Conservation (phyloP, 2,329 filamentous ascomycete species). For the Graphilbum fragrans region DNA sequence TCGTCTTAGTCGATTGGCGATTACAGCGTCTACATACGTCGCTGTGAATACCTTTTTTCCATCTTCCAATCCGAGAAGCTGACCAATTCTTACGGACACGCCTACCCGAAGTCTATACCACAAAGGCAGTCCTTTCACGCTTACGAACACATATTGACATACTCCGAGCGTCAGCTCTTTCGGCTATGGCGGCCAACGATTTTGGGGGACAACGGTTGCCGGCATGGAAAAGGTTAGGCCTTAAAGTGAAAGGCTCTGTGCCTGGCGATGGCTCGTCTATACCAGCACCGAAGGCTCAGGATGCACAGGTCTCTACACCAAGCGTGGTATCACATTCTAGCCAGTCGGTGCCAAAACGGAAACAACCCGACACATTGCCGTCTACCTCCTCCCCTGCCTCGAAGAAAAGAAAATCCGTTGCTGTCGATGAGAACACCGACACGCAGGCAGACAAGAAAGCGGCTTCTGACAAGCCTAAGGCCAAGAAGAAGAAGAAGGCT, state of each 20-base stretch:
- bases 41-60: too few relatives aligned
- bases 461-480: conserved; percentile 10
- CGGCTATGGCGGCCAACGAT: too few relatives aligned
- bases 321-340: not conserved
- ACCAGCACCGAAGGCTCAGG: not conserved
- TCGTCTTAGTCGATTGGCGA: too few relatives aligned
- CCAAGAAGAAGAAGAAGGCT: conserved; percentile 19
- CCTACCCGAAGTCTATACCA: too few relatives aligned
- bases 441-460: conserved; percentile 4
- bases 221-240: conserved; percentile 51
- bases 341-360: too few relatives aligned
- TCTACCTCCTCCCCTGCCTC: conserved; percentile 17
- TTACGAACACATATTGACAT: too few relatives aligned
- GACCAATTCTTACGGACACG: too few relatives aligned
- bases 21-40: too few relatives aligned
- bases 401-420: conserved; percentile 32
- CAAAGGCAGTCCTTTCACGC: too few relatives aligned
- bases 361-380: conserved; percentile 14
- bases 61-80: too few relatives aligned
- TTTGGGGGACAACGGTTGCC: conserved; percentile 37
- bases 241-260: conserved; percentile 42
- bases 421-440: conserved; percentile 25
- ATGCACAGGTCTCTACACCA: not conserved
- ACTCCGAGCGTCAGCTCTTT: too few relatives aligned
- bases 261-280: conserved; percentile 15